These are phyloP conservation scores for Didymella keratinophila DNA, from an alignment of 2,329 filamentous ascomycete species.

Conservation along the genomic window DNA sequence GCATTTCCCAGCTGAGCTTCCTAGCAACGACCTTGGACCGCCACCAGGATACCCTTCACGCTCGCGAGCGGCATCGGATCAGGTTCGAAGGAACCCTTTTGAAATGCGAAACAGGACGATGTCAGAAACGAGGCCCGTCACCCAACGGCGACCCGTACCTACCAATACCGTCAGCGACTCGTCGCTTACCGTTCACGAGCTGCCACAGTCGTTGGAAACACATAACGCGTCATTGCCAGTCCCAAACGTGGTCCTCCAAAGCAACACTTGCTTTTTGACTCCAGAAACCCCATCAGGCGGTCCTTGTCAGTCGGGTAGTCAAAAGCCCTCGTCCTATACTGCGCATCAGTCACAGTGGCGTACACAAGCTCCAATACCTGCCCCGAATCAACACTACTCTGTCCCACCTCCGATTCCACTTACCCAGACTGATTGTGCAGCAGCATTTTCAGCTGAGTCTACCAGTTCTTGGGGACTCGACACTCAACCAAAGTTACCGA, in stretches of 20 bases:
- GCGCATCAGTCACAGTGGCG: not conserved
- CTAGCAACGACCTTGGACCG: constrained; percentile 16
- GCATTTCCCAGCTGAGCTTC: constrained; percentile 19
- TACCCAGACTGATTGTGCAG: not conserved
- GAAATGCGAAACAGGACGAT: not conserved
- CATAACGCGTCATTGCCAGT: not conserved
- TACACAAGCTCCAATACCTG: not conserved
- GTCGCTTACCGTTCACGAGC: not conserved
- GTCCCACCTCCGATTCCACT: not conserved
- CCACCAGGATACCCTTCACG: constrained; percentile 8
- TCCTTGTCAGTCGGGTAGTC: not conserved
- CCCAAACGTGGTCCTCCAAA: not conserved
- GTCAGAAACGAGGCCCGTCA: not conserved
- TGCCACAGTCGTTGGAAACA: not conserved
- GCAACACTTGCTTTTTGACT: not conserved
- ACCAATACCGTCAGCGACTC: constrained; percentile 18
- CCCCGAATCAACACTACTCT: not conserved
- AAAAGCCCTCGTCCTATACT: not conserved
- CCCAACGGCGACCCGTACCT: constrained; percentile 14
- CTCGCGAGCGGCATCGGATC: not conserved
- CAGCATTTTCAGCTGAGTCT: constrained; percentile 4
- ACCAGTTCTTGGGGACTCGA: constrained; percentile 1
- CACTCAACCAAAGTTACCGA: not conserved
- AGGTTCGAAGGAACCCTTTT: not conserved
- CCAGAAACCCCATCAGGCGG: not conserved